Percentiles rank a stretch among this genome's conserved stretches.
Conservation (phyloP, 345 rosid genomes). For the Rhodamnia argentea region DNA sequence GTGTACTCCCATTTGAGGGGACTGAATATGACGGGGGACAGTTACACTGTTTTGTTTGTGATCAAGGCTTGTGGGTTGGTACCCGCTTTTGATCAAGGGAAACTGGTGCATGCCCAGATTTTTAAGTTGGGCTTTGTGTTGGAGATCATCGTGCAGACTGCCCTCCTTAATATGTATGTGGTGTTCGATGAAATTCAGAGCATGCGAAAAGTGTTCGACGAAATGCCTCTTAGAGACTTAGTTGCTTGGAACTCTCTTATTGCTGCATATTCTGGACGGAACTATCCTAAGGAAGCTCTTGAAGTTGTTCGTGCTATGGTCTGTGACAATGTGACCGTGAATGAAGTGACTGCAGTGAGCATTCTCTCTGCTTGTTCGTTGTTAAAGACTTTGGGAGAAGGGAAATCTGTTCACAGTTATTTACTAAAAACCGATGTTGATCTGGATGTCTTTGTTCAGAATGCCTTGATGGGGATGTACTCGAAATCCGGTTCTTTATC, state of each 20-base stretch:
- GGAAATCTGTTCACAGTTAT: constrained; percentile 17
- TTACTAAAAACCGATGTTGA: not conserved
- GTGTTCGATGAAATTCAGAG: not conserved
- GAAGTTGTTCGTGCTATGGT: constrained; percentile 4
- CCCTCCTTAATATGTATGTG: constrained; percentile 4
- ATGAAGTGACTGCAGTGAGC: constrained; percentile 9
- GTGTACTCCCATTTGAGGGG: constrained; percentile 21
- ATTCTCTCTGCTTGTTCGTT: constrained; percentile 7
- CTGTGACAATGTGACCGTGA: not conserved
- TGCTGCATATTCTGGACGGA: constrained; percentile 6
- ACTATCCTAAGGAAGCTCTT: constrained; percentile 5
- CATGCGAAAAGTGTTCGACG: constrained; percentile 13
- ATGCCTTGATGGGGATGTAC: constrained; percentile 19
- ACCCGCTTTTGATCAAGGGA: constrained; percentile 6
- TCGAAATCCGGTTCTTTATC: constrained; percentile 10
- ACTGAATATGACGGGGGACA: constrained; percentile 12
- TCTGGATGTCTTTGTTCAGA: constrained; percentile 16
- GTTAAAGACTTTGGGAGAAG: constrained; percentile 6
- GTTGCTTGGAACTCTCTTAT: constrained; percentile 25
- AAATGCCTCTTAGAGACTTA: constrained; percentile 16
- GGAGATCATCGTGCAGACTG: constrained; percentile 16
- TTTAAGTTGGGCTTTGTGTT: constrained; percentile 16
- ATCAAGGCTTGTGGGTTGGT: constrained; percentile 26
- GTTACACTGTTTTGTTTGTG: constrained; percentile 17
- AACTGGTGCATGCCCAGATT: constrained; percentile 25